Evolutionary conservation across 495 filamentous ascomycete genomes (phyloP), one percentile per base, ranked within the genome.

Genomic region (Rhizodiscina lignyota): DNA sequence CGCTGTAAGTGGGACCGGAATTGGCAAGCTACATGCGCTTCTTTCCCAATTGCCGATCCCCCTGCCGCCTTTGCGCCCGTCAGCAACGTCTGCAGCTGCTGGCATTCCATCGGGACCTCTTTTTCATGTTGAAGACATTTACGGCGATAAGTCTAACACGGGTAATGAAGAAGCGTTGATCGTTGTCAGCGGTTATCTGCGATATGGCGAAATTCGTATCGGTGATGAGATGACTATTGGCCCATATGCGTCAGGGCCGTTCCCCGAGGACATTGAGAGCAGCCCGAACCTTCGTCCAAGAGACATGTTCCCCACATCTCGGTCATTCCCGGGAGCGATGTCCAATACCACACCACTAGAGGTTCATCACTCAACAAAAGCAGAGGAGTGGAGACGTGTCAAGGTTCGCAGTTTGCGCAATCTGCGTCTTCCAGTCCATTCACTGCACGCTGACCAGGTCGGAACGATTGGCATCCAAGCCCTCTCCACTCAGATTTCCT

Each of bases 71-170:
- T n/a, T n/a, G 20, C 64, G 65, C 0, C 42, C 57, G 0, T 53
- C 62, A 60, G 48, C 17, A 54, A 36, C 8, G 5, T 13, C 8
- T 20, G 23, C 13, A 12, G 34, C 8, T n/a, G 4, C 19, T 17
- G 19, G 30, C 57, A 20, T 18, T 36, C 19, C 34, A 31, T 6
- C 10, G 10, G 47, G 55, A 1, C 64, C 63, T 17, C 46, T 93
- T 1, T 94, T 94, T 45, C 82, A 93, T 49, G 69, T 94, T 16
- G 89, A 94, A 49, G 89, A 94, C 40, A 70, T 78, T 3, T 82
- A 79, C 37, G 39, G 34, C 35, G n/a, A n/a, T n/a, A n/a, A n/a
- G n/a, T n/a, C n/a, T n/a, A n/a, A n/a, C n/a, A n/a, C n/a, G n/a
- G n/a, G 40, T 32, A 16, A 19, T 38, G 11, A 16, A 28, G n/a